Evolutionary conservation across 2,329 filamentous ascomycete genomes (phyloP).

Genomic region (Hymenoscyphus linearis): DNA sequence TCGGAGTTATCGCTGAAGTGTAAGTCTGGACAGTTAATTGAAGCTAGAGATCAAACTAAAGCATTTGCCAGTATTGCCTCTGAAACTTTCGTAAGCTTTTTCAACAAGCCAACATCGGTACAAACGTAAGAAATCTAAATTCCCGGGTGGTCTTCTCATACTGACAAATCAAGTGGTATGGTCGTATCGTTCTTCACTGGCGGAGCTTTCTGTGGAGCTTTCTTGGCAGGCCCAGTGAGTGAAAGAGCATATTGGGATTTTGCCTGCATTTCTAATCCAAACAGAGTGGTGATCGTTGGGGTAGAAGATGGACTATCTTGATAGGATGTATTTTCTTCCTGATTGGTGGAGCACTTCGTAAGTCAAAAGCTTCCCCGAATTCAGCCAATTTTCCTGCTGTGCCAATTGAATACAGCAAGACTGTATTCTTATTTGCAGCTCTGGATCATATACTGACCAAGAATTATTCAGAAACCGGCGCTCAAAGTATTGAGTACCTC

Average conservation of each 20-base stretch:
- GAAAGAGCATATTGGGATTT: neutral
- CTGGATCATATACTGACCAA: neutral
- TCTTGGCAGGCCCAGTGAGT: conserved; percentile 34
- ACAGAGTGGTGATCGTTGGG: conserved; percentile 52
- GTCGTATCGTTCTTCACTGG: conserved; percentile 75
- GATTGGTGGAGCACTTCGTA: conserved; percentile 61
- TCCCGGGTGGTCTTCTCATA: neutral
- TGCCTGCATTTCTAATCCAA: neutral
- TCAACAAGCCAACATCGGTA: conserved; percentile 31
- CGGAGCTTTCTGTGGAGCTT: conserved; percentile 54
- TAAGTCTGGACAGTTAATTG: neutral
- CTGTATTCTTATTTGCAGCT: neutral
- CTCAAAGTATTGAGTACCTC: conserved; percentile 51
- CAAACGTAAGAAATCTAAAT: conserved; percentile 22
- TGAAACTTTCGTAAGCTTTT: conserved; percentile 38
- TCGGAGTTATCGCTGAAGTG: conserved; percentile 43
- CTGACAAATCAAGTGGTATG: conserved; percentile 46
- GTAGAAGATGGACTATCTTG: conserved; percentile 67
- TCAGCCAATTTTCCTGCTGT: neutral
- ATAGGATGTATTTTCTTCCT: conserved; percentile 67
- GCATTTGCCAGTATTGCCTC: conserved; percentile 39
- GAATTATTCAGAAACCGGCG: conserved; percentile 51
- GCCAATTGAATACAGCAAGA: too few species aligned
- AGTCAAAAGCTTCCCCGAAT: neutral
- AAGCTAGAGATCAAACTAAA: neutral